phyloP scores from a whole-genome alignment of 257 asterid genomes.

The Gentiana dahurica region DNA sequence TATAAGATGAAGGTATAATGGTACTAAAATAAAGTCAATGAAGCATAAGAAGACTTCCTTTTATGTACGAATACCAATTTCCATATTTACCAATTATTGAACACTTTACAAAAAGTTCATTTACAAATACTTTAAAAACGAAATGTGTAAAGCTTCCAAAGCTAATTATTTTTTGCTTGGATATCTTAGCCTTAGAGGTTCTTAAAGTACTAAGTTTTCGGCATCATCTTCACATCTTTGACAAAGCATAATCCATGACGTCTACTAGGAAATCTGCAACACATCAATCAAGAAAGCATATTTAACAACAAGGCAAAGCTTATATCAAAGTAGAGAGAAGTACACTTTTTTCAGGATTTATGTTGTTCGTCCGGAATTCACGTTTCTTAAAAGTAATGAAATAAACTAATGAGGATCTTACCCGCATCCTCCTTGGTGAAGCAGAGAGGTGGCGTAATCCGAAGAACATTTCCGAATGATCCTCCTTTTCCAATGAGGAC shows the following conservation, averaged over 20 bases:
- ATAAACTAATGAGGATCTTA: slow-evolving; percentile 6
- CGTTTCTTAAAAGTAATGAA: not conserved
- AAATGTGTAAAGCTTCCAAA: no score
- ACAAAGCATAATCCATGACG: slow-evolving; percentile 28
- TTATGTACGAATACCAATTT: no score
- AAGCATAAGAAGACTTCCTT: no score
- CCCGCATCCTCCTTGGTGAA: slow-evolving; percentile 60
- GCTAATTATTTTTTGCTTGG: no score
- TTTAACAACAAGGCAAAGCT: not conserved
- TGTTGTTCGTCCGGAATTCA: no score
- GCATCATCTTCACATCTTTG: slow-evolving; percentile 18
- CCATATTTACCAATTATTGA: no score
- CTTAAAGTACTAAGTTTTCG: not conserved
- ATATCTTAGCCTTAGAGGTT: not conserved
- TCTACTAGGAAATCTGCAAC: slow-evolving; percentile 27
- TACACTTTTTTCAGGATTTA: no score
- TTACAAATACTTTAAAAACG: no score
- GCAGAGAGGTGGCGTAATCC: slow-evolving; percentile 74
- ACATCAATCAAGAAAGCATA: not conserved
- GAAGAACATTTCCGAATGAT: slow-evolving; percentile 56
- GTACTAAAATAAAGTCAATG: no score
- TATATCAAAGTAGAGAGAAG: not conserved
- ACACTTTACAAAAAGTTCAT: no score
- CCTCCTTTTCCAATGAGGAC: slow-evolving; percentile 71
- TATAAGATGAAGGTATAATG: no score